Evolutionary conservation across 805 yeast genomes (phyloP).

Genomic region (Ogataea nonfermentans): DNA sequence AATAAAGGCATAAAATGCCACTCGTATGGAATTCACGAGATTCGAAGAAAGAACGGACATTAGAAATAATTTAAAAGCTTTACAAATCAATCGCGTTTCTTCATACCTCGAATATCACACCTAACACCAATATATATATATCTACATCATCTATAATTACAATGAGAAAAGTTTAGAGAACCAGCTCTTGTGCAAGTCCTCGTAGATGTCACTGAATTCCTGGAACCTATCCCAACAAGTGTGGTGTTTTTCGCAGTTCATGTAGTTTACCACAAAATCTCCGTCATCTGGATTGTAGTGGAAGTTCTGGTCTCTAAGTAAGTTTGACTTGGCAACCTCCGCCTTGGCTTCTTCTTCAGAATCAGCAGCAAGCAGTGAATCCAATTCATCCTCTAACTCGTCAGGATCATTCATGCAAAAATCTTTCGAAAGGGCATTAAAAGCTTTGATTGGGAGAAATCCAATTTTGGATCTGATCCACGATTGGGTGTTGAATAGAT

Average conservation of each 20-base stretch:
- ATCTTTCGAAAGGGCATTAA: slow-evolving; percentile 38
- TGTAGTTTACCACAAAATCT: slow-evolving; percentile 40
- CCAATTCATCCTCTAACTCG: slow-evolving; percentile 25
- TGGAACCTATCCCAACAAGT: slow-evolving; percentile 43
- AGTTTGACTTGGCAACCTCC: slow-evolving; percentile 13
- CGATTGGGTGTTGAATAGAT: slow-evolving; percentile 35
- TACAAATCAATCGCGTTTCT: slow-evolving; percentile 6
- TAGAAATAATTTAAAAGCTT: slow-evolving; percentile 1
- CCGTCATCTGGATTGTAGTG: slow-evolving; percentile 37
- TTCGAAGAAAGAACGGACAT: slow-evolving; percentile 33
- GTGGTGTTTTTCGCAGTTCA: slow-evolving; percentile 38
- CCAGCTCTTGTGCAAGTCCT: slow-evolving; percentile 35
- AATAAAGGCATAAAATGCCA: slow-evolving; percentile 19
- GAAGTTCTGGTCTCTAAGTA: slow-evolving; percentile 27
- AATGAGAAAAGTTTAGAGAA: slow-evolving; percentile 21
- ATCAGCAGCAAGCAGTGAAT: slow-evolving; percentile 19
- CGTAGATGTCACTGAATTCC: slow-evolving; percentile 33
- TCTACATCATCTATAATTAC: slow-evolving; percentile 7
- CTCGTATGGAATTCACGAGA: slow-evolving; percentile 23
- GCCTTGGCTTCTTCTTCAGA: slow-evolving; percentile 10
- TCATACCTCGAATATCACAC: background rate
- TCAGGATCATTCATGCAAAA: slow-evolving; percentile 36
- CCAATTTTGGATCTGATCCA: slow-evolving; percentile 42
- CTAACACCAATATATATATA: slow-evolving; percentile 4
- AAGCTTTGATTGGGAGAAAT: slow-evolving; percentile 38